phyloP scores from a whole-genome alignment of 2,329 filamentous ascomycete species.

The Aspergillus floridensis region DNA sequence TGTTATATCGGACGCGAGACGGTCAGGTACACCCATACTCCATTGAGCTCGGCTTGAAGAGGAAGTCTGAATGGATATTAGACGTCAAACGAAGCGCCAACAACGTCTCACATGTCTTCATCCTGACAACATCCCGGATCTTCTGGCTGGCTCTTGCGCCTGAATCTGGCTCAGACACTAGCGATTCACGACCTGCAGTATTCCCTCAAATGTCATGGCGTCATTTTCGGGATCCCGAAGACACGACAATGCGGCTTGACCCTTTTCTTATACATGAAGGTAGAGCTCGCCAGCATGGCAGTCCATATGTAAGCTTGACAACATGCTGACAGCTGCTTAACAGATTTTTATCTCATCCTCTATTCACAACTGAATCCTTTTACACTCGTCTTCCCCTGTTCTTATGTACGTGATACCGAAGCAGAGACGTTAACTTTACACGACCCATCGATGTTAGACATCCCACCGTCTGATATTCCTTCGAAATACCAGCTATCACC shows the following conservation, averaged over 20 bases:
- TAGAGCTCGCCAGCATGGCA: conserved; percentile 19
- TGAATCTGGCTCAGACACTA: conserved; percentile 23
- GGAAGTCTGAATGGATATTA: conserved; percentile 53
- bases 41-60: conserved; percentile 38
- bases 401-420: conserved; percentile 21
- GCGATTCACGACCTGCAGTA: conserved; percentile 27
- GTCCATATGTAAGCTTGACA: background rate
- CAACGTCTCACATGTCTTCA: conserved; percentile 46
- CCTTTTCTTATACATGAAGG: conserved; percentile 32
- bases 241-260: conserved; percentile 49
- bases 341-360: conserved; percentile 40
- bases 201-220: conserved; percentile 47
- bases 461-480: conserved; percentile 21
- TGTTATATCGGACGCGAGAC: conserved; percentile 35
- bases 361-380: conserved; percentile 41
- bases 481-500: conserved; percentile 9
- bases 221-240: conserved; percentile 55
- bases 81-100: conserved; percentile 48
- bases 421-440: conserved; percentile 24
- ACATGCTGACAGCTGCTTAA: conserved; percentile 14
- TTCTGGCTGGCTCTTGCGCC: conserved; percentile 44
- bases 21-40: conserved; percentile 24
- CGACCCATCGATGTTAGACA: conserved; percentile 35
- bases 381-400: conserved; percentile 33
- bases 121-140: conserved; percentile 55